Evolutionary conservation across 805 yeast genomes (phyloP), one percentile per base, ranked within the genome.

Genomic region (Sungouiozyma intestinalis): DNA sequence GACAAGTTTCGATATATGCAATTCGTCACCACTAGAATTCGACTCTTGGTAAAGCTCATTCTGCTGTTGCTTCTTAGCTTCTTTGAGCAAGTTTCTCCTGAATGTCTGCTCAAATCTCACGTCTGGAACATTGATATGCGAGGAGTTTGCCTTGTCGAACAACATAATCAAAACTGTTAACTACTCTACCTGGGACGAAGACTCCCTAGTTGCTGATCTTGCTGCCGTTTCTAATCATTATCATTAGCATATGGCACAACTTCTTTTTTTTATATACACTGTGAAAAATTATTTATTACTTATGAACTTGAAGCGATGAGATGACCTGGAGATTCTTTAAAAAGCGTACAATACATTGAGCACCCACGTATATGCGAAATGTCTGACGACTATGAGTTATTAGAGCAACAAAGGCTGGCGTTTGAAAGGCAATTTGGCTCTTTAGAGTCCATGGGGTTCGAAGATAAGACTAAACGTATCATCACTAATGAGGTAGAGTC

Each of bases 341-440:
- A 27, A 24, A 31, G 13, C 33, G 21, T n/a, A 17, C 11, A 16
- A 15, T 31, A 13, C 11, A 14, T 6, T 27, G 34, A 34, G 16
- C 27, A 27, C 16, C 16, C 15, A 18, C 11, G 35, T n/a, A 13
- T 24, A 38, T 38, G 19, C 7, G n/a, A 36, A 11, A 40, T 40
- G 42, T 4, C 34, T 16, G 39, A 46, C 17, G 53, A 50, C 1
- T 54, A 58, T 35, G 37, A 48, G 16, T 50, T 49, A 27, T 44
- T 77, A 57, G 83, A 77, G 52, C 50, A 65, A 17, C 83, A 79
- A 52, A 62, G 85, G 43, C 55, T 64, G 18, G 74, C 76, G 33
- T 79, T 79, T 53, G 85, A 79, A 51, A 74, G 74, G 3, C 83
- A 77, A 57, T 79, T 79, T 53, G 84, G 84, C 0, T 62, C 73